phyloP scores from a whole-genome alignment of 1,139 yeast genomes.

The Sugiyamaella neomexicana region DNA sequence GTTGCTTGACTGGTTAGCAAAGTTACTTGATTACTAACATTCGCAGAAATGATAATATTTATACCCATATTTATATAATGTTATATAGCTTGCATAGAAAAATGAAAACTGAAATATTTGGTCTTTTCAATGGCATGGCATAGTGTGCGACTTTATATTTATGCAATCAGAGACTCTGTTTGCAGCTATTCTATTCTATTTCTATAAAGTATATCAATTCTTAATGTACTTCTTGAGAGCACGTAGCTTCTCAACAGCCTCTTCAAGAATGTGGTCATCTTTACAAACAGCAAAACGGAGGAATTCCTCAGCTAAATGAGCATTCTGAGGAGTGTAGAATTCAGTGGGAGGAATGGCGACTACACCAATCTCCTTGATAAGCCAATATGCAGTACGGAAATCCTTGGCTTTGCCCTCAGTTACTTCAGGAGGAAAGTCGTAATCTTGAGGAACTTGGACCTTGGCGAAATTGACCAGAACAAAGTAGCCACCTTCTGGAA shows the following conservation, averaged over 20 bases:
- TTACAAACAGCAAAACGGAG: constrained; percentile 95
- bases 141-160: background rate
- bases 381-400: constrained; percentile 88
- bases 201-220: background rate
- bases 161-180: background rate
- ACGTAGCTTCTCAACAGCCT: constrained; percentile 75
- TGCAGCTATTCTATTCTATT: constrained; percentile 22
- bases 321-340: constrained; percentile 71
- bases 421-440: constrained; percentile 69
- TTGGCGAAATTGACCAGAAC: constrained; percentile 82
- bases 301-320: constrained; percentile 76
- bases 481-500: constrained; percentile 92
- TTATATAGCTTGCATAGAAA: background rate
- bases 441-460: constrained; percentile 72
- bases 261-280: constrained; percentile 74
- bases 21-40: background rate
- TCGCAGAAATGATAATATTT: background rate
- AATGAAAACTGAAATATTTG: background rate
- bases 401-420: constrained; percentile 67
- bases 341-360: constrained; percentile 97
- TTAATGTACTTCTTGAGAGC: constrained; percentile 61
- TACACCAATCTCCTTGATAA: constrained; percentile 87
- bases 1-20: background rate
- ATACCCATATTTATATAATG: background rate
- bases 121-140: no score